Evolutionary conservation across 2,329 filamentous ascomycete genomes (phyloP).

Genomic region (Fusarium sp.): DNA sequence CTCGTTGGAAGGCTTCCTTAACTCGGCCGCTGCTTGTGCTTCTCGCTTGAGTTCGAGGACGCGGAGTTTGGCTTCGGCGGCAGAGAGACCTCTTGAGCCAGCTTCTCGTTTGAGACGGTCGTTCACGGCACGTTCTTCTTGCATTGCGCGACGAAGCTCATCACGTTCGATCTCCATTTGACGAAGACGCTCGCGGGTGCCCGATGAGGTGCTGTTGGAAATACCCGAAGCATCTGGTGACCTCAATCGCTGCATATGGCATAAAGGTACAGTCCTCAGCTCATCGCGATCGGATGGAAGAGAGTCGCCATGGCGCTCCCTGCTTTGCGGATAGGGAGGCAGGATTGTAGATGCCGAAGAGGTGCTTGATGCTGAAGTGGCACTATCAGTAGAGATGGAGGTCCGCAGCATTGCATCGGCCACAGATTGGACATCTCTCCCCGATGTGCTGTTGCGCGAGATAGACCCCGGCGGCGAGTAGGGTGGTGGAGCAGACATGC

Average conservation of each 20-base stretch:
- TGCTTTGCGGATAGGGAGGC: constrained; percentile 19
- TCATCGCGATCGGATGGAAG: background rate
- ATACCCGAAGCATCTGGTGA: constrained; percentile 8
- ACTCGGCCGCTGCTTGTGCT: constrained; percentile 17
- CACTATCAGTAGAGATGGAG: background rate
- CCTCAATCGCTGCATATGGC: constrained; percentile 9
- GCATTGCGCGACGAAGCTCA: constrained; percentile 22
- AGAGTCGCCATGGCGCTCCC: background rate
- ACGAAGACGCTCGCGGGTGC: constrained; percentile 22
- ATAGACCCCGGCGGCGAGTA: constrained; percentile 15
- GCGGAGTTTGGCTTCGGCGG: constrained; percentile 23
- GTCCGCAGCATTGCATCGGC: background rate
- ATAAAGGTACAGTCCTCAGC: background rate
- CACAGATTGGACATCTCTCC: background rate
- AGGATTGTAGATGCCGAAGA: constrained; percentile 14
- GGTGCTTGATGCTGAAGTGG: constrained; percentile 10
- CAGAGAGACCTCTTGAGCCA: constrained; percentile 12
- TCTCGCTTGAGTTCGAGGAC: constrained; percentile 29
- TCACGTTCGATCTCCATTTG: constrained; percentile 29
- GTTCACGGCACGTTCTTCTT: constrained; percentile 15
- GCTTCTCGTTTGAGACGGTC: constrained; percentile 23
- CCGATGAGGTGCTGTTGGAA: constrained; percentile 14
- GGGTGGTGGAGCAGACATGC: constrained; percentile 26
- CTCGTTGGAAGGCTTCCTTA: constrained; percentile 17
- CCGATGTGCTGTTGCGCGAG: background rate